Conservation (phyloP, 78 protist species). For the Planoprotostelium fungivorum region DNA sequence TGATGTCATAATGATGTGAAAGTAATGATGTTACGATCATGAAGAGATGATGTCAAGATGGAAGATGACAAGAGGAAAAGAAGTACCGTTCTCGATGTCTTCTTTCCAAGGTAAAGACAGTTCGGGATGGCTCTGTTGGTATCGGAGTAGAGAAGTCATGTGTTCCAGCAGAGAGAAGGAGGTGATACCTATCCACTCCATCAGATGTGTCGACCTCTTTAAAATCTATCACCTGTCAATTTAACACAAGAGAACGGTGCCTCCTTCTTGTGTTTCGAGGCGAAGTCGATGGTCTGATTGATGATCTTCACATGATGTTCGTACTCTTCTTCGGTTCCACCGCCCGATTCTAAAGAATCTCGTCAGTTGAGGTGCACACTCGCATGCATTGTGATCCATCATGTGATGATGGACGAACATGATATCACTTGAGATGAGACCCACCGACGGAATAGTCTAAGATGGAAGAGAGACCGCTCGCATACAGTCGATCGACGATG, state of each 20-base stretch:
- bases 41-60: no score
- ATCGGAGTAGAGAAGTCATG: not conserved
- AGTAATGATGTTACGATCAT: no score
- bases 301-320: not conserved
- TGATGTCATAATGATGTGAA: no score
- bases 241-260: not conserved
- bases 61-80: no score
- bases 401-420: no score
- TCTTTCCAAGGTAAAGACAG: not conserved
- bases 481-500: constrained; percentile 9
- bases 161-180: not conserved
- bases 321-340: not conserved
- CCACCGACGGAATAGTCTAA: constrained; percentile 50
- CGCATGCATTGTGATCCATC: no score
- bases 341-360: not conserved
- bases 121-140: not conserved
- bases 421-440: no score
- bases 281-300: not conserved
- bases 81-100: not conserved
- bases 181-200: not conserved
- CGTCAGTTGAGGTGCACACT: no score
- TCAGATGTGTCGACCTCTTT: not conserved
- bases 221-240: not conserved
- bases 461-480: constrained; percentile 34
- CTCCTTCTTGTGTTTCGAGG: not conserved